Evolutionary conservation across 2,329 filamentous ascomycete species (phyloP).

Genomic region (Ceratocystis lukuohia): DNA sequence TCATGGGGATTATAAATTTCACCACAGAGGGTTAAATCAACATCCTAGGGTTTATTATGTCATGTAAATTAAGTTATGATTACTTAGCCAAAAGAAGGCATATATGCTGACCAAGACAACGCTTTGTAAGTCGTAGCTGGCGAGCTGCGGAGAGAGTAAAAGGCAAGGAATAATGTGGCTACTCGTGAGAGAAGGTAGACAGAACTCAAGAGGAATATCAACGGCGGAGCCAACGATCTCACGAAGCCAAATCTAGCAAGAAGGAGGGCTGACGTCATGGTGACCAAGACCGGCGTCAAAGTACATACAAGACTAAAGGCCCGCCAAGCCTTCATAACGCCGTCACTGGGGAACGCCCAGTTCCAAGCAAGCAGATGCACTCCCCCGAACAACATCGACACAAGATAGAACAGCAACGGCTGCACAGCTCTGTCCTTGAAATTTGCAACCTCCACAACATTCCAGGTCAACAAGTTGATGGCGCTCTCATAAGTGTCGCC

Average conservation of each 20-base stretch:
- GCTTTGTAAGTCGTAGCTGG: neutral
- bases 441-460: neutral
- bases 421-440: neutral
- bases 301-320: neutral
- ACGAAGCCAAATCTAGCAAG: neutral
- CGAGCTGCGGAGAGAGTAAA: neutral
- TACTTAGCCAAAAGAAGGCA: neutral
- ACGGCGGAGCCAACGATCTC: neutral
- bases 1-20: neutral
- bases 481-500: neutral
- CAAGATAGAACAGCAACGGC: neutral
- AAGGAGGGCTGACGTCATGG: neutral
- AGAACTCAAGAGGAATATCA: neutral
- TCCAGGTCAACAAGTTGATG: neutral
- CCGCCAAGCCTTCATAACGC: neutral
- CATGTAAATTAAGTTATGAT: neutral
- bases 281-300: neutral
- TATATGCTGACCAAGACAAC: conserved; percentile 3
- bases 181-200: neutral
- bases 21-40: neutral
- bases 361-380: conserved; percentile 7
- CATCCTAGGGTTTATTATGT: neutral
- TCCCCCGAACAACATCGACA: neutral
- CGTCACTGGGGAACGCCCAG: neutral
- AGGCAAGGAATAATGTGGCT: conserved; percentile 1